Percentiles rank a stretch among this genome's conserved stretches.
Conservation (phyloP, 805 yeast genomes). For the Candida insectorum region DNA sequence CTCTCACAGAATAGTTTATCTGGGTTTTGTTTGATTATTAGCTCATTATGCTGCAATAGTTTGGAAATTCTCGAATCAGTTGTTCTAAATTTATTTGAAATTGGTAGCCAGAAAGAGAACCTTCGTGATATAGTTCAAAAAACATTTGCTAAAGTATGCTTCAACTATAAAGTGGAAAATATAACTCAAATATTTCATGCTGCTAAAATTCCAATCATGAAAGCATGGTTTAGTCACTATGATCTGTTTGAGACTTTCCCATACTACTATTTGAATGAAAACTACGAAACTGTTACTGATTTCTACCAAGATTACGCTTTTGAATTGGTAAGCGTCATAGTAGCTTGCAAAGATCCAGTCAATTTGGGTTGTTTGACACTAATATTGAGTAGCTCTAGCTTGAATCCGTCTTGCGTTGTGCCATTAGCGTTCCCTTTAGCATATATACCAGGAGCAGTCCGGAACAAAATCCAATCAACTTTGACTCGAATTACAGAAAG, state of each 20-base stretch:
- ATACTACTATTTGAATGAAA: constrained; percentile 33
- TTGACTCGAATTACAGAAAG: neutral
- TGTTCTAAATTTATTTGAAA: constrained; percentile 11
- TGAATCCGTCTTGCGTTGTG: too few relatives aligned
- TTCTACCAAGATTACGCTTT: constrained; percentile 1
- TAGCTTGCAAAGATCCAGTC: neutral
- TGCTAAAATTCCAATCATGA: constrained; percentile 34
- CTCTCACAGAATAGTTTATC: neutral
- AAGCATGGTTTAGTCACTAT: constrained; percentile 39
- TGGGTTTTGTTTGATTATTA: constrained; percentile 10
- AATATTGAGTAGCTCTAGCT: neutral
- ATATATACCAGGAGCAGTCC: constrained; percentile 2
- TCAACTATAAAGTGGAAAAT: constrained; percentile 7
- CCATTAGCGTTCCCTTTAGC: constrained; percentile 4
- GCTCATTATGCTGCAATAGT: constrained; percentile 2
- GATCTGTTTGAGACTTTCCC: constrained; percentile 38
- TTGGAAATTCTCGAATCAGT: constrained; percentile 5
- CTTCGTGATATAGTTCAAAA: neutral
- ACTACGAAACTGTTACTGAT: neutral
- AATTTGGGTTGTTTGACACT: neutral
- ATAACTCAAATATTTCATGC: constrained; percentile 23
- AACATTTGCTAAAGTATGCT: constrained; percentile 2
- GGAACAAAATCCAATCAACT: constrained; percentile 2
- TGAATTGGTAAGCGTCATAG: constrained; percentile 2
- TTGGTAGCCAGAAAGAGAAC: neutral